phyloP scores from a whole-genome alignment of 1,139 yeast genomes.

The Nakaseomyces nivariensis region DNA sequence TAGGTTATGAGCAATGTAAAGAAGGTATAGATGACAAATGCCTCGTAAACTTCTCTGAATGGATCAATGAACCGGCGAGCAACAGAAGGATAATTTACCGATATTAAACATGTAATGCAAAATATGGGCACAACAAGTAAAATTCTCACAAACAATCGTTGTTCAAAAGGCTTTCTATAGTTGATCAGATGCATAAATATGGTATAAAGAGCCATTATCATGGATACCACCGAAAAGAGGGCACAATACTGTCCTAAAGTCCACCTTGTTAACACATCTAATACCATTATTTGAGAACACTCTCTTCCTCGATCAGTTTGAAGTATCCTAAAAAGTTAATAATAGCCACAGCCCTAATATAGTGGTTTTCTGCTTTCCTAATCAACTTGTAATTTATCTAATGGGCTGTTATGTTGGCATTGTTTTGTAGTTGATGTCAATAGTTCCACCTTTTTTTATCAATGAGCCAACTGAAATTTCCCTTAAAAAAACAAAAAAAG shows the following conservation, averaged over 20 bases:
- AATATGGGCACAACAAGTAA: constrained; percentile 49
- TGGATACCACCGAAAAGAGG: constrained; percentile 3
- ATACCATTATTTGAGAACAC: background rate
- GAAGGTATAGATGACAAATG: constrained; percentile 90
- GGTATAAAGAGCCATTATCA: constrained; percentile 35
- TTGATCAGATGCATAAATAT: constrained; percentile 49
- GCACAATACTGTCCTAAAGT: background rate
- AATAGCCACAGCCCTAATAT: too few species aligned
- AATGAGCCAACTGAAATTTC: background rate
- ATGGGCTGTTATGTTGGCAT: too few species aligned
- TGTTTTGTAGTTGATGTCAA: background rate
- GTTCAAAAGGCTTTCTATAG: constrained; percentile 84
- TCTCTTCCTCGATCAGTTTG: background rate
- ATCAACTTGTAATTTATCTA: too few species aligned
- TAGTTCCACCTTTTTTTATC: background rate
- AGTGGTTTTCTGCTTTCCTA: too few species aligned
- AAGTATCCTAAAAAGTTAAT: too few species aligned
- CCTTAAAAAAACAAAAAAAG: background rate
- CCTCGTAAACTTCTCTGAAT: constrained; percentile 81
- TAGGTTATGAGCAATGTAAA: constrained; percentile 71
- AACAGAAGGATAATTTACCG: constrained; percentile 37
- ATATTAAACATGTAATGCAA: constrained; percentile 49
- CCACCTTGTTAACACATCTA: background rate
- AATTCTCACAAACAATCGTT: constrained; percentile 74
- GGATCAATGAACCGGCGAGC: constrained; percentile 50